Conservation (phyloP, 192 early-diverging fungal species). For the Rhizophlyctis rosea region DNA sequence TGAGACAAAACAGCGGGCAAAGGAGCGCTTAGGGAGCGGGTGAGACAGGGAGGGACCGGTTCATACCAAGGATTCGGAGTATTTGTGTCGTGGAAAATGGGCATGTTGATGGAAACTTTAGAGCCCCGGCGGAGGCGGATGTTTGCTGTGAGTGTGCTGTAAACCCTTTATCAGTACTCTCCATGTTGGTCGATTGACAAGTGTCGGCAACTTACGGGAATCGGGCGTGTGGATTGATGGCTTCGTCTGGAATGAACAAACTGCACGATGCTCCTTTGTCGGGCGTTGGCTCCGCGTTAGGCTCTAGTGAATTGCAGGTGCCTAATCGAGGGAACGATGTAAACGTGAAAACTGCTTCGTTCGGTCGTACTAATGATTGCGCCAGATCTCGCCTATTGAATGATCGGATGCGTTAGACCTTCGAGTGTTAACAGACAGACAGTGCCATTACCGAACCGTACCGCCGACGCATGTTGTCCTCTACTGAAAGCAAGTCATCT, state of each 20-base stretch:
- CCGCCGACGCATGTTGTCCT: conserved; percentile 78
- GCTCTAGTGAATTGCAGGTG: conserved; percentile 66
- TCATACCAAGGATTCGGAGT: conserved; percentile 84
- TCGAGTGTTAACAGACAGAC: conserved; percentile 6
- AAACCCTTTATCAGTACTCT: conserved; percentile 18
- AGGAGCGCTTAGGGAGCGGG: conserved; percentile 13
- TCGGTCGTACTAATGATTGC: conserved; percentile 50
- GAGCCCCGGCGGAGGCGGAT: conserved; percentile 88
- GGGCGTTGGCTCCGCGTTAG: conserved; percentile 57
- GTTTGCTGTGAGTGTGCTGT: conserved; percentile 91
- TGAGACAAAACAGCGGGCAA: no score
- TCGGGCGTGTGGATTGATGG: conserved; percentile 91
- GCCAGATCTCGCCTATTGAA: conserved; percentile 66
- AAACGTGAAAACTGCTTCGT: conserved; percentile 77
- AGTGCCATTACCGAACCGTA: conserved; percentile 6
- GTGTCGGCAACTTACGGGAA: no score
- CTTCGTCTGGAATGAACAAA: conserved; percentile 90
- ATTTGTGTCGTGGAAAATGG: conserved; percentile 87
- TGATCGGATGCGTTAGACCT: not conserved
- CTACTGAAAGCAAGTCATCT: conserved; percentile 75
- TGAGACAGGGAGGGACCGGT: conserved; percentile 66
- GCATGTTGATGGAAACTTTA: conserved; percentile 96
- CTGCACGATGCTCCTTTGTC: conserved; percentile 62
- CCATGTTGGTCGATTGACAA: conserved; percentile 27
- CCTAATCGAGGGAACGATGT: conserved; percentile 92